phyloP scores from a whole-genome alignment of 192 early-diverging fungal species.

The Backusella mclennaniae region DNA sequence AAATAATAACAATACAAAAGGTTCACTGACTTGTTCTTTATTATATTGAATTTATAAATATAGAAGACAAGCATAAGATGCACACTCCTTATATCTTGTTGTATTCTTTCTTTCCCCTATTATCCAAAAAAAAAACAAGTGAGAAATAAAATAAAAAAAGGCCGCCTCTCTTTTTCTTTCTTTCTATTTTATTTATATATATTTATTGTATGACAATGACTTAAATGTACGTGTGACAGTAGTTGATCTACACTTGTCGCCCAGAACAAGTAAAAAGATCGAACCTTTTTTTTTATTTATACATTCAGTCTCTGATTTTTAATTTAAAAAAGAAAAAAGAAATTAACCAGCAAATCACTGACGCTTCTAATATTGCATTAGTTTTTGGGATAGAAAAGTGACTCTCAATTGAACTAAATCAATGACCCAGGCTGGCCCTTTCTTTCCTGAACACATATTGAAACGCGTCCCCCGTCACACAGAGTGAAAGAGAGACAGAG shows the following conservation, averaged over 20 bases:
- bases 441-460: not conserved
- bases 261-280: not conserved
- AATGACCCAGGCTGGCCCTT: not conserved
- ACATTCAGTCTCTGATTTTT: not conserved
- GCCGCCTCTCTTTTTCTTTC: not conserved
- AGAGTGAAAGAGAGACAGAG: not conserved
- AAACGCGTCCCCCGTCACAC: not conserved
- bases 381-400: not conserved
- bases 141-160: not conserved
- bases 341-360: not conserved
- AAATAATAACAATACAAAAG: constrained; percentile 3
- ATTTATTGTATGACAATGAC: constrained; percentile 4
- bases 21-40: not conserved
- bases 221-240: not conserved
- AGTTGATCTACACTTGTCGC: not conserved
- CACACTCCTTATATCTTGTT: not conserved
- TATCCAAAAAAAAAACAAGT: not conserved
- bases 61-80: not conserved
- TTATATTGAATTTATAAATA: not conserved
- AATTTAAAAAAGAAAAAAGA: not conserved
- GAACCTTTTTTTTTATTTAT: not conserved
- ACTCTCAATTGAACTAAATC: not conserved
- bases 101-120: not conserved
- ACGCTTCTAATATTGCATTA: not conserved
- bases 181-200: not conserved